phyloP scores from a whole-genome alignment of 1,284 basidiomycete species.

The Porphyrellus sp. region DNA sequence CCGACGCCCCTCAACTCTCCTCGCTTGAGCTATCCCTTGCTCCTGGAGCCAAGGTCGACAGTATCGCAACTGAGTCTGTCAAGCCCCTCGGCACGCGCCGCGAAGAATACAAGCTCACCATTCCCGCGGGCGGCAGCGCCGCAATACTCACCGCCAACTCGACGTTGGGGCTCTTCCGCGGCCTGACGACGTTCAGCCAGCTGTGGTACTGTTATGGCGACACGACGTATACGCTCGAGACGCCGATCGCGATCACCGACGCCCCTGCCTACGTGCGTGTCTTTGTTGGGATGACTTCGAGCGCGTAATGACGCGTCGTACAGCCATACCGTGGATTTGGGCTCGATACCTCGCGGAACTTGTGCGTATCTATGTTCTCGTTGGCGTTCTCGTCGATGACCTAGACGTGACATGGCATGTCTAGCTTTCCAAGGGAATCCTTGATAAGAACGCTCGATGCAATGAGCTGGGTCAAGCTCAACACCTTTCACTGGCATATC shows the following conservation, averaged over 20 bases:
- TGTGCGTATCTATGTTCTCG: background rate
- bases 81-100: constrained; percentile 51
- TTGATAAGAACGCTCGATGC: constrained; percentile 76
- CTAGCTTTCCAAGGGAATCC: constrained; percentile 64
- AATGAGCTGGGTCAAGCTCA: constrained; percentile 82
- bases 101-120: constrained; percentile 64
- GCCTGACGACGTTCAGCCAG: constrained; percentile 81
- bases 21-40: constrained; percentile 44
- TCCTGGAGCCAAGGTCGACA: constrained; percentile 31
- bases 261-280: constrained; percentile 60
- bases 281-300: background rate
- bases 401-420: background rate
- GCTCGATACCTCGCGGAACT: constrained; percentile 77
- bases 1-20: constrained; percentile 29
- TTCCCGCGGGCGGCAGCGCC: constrained; percentile 57
- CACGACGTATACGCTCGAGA: constrained; percentile 54
- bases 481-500: constrained; percentile 73
- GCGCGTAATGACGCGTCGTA: constrained; percentile 4
- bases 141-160: constrained; percentile 68
- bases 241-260: constrained; percentile 62
- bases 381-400: background rate
- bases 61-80: constrained; percentile 56
- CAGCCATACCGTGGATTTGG: constrained; percentile 78
- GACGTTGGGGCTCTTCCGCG: constrained; percentile 75
- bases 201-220: constrained; percentile 60